Conservation (phyloP, 257 asterid genomes). For the Agastache rugosa region DNA sequence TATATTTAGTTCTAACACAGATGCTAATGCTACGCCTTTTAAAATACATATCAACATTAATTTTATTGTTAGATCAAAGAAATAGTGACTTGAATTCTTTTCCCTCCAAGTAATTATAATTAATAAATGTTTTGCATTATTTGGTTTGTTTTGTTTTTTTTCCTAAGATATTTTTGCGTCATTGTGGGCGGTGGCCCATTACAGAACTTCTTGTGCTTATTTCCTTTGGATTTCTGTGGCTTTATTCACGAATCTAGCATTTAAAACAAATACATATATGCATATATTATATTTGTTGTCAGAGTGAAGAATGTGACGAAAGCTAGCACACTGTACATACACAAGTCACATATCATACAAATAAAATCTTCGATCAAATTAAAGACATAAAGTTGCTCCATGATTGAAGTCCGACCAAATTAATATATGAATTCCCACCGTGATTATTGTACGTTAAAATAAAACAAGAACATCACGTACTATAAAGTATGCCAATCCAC, state of each 20-base stretch:
- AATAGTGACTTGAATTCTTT: neutral
- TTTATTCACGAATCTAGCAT: neutral
- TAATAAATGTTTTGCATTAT: neutral
- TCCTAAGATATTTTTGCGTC: neutral
- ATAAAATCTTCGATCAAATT: neutral
- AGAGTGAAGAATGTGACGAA: neutral
- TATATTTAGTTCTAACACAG: too few relatives aligned
- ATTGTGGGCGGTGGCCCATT: neutral
- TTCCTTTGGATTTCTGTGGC: slow-evolving; percentile 12
- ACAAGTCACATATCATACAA: neutral
- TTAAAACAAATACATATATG: neutral
- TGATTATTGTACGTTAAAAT: too few relatives aligned
- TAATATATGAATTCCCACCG: too few relatives aligned
- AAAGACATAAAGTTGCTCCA: slow-evolving; percentile 15
- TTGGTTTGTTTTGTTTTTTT: neutral
- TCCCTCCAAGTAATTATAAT: neutral
- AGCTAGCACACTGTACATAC: neutral
- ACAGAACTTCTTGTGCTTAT: neutral
- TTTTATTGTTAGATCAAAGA: neutral
- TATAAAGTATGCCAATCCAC: too few relatives aligned
- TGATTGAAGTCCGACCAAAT: neutral
- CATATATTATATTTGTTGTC: neutral
- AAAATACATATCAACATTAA: too few relatives aligned
- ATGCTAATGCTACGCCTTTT: too few relatives aligned
- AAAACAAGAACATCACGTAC: too few relatives aligned